Conservation (phyloP, 129 eudicot genomes). For the Gnaphalium uliginosum region DNA sequence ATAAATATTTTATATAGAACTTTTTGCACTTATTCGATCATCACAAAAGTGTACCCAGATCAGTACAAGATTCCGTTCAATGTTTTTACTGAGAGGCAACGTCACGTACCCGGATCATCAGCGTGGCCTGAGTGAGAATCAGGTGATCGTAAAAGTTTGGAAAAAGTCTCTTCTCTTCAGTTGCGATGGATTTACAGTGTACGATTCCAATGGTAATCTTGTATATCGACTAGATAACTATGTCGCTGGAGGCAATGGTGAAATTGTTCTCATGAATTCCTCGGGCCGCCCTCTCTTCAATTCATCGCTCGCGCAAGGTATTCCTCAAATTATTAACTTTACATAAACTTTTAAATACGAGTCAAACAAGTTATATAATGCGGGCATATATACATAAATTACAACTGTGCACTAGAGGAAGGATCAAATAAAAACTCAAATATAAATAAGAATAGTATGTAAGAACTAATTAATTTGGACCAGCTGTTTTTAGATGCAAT, state of each 20-base stretch:
- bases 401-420: too few species aligned
- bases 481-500: too few species aligned
- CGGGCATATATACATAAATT: too few species aligned
- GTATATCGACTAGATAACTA: constrained; percentile 62
- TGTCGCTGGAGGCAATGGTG: constrained; percentile 20
- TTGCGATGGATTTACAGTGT: constrained; percentile 62
- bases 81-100: not conserved
- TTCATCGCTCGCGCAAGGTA: constrained; percentile 32
- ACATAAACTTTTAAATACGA: too few species aligned
- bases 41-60: not conserved
- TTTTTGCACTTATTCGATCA: too few species aligned
- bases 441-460: too few species aligned
- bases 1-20: too few species aligned
- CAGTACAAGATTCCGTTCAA: not conserved
- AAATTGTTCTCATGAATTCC: constrained; percentile 57
- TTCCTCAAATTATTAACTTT: not conserved
- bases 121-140: too few species aligned
- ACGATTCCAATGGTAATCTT: constrained; percentile 50
- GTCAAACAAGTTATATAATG: too few species aligned
- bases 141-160: constrained; percentile 55
- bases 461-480: too few species aligned
- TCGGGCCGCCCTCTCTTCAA: constrained; percentile 37
- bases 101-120: not conserved
- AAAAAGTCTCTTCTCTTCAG: constrained; percentile 52
- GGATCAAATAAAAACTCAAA: too few species aligned